Evolutionary conservation across 1,284 basidiomycete species (phyloP), one percentile per base, ranked within the genome.

Genomic region (Tremellales sp.): DNA sequence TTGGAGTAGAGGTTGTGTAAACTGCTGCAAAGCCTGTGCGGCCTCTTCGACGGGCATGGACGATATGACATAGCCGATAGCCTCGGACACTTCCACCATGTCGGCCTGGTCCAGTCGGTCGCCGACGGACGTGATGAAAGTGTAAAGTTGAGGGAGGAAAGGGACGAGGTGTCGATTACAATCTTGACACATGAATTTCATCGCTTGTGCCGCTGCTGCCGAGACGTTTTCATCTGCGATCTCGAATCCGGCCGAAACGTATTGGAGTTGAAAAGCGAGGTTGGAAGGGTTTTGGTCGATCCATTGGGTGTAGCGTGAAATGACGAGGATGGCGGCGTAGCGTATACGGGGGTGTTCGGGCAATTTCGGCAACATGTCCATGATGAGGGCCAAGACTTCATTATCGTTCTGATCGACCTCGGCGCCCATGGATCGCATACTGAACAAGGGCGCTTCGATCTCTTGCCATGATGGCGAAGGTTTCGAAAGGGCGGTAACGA

Each of bases 251-350:
- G 84, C 79, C 8, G 91, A 92, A 51, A 98, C 87, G 72, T 96
- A 98, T 58, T 87, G 85, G 19, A 98, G 79, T 67, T 91, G 86
- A 67, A 83, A 83, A 25, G 82, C 81, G 54, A 99, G 88, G 67
- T 96, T 91, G 33, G 85, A 79, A 0, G 93, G 88, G 68, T 98
- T 93, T 54, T 80, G 78, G 66, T 87, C 88, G 64, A 94, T 87
- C 96, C 96, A 99, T 74, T 94, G 89, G 8, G 93, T 93, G 73
- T 98, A 99, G 17, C 96, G 83, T 10, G 90, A 89, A 56, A 98
- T 85, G 60, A 99, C 93, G 51, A 99, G 82, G 36, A 97, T 82
- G 6, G 93, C 89, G 23, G 96, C 92, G 67, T 98, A 99, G 53
- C 87, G 89, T 55, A 99, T 87, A 51, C 85, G 83, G 36, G 93